These are phyloP conservation scores for Herpetomonas tarakana DNA, from an alignment of 208 protist genomes.

Conservation along the genomic window DNA sequence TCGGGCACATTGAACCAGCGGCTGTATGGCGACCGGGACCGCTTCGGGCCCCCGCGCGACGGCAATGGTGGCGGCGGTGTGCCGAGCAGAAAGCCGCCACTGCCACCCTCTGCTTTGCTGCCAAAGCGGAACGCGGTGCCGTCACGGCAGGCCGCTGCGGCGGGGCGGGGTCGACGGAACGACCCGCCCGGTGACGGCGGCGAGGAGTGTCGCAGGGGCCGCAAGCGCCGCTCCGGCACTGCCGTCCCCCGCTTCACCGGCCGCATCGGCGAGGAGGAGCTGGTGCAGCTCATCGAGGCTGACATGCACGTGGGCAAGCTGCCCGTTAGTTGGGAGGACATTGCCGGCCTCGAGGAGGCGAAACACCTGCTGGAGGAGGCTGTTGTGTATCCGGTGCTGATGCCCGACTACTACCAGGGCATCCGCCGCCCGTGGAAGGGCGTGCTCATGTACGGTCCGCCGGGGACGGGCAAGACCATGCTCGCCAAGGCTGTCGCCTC, in stretches of 20 bases:
- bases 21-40: slow-evolving; percentile 79
- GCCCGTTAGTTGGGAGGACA: slow-evolving; percentile 81
- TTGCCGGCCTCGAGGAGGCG: slow-evolving; percentile 89
- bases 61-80: slow-evolving; percentile 2
- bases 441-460: slow-evolving; percentile 90
- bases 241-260: slow-evolving; percentile 45
- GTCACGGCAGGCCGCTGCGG: not conserved
- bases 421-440: slow-evolving; percentile 92
- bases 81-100: not conserved
- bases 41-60: slow-evolving; percentile 63
- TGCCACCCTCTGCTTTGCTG: not conserved
- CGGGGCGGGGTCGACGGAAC: not conserved
- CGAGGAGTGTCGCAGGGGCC: not conserved
- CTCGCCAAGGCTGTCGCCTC: slow-evolving; percentile 92
- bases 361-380: slow-evolving; percentile 91
- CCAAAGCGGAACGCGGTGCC: not conserved
- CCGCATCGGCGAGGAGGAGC: slow-evolving; percentile 75
- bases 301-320: slow-evolving; percentile 79
- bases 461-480: slow-evolving; percentile 94
- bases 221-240: not conserved
- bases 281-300: slow-evolving; percentile 77
- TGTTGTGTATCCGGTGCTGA: slow-evolving; percentile 90
- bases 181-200: slow-evolving; percentile 11
- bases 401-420: slow-evolving; percentile 92
- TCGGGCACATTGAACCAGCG: slow-evolving; percentile 32